Percentiles rank a stretch among this genome's conserved stretches.
These are phyloP conservation scores for Elsinoe arachidis DNA, from an alignment of 2,329 filamentous ascomycete species.

Conservation along the genomic window DNA sequence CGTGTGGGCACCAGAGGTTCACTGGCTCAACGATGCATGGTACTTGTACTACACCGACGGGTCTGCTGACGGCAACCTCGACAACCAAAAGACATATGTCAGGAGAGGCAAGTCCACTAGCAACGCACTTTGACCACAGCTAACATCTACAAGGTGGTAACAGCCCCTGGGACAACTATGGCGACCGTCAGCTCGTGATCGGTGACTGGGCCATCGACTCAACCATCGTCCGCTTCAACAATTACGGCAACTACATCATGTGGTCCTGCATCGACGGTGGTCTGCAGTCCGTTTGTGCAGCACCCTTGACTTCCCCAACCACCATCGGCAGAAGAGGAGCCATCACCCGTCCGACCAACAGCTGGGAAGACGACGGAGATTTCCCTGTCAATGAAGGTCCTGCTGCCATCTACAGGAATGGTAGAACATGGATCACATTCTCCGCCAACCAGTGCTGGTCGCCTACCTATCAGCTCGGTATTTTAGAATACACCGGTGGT, in stretches of 20 bases:
- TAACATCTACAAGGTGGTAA: constrained; percentile 33
- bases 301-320: constrained; percentile 33
- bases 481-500: constrained; percentile 46
- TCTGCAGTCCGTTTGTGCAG: constrained; percentile 36
- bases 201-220: constrained; percentile 39
- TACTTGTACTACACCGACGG: constrained; percentile 52
- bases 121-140: not conserved
- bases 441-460: constrained; percentile 52
- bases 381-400: constrained; percentile 48
- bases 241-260: constrained; percentile 43
- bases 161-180: constrained; percentile 44
- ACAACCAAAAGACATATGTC: constrained; percentile 45
- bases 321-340: constrained; percentile 39
- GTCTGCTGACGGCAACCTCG: constrained; percentile 31
- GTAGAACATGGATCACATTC: constrained; percentile 46
- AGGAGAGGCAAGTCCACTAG: constrained; percentile 35
- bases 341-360: constrained; percentile 43
- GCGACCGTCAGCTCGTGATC: constrained; percentile 40
- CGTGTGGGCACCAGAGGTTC: constrained; percentile 51
- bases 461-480: constrained; percentile 44
- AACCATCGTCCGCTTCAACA: constrained; percentile 41
- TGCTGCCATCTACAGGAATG: constrained; percentile 45
- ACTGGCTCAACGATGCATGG: constrained; percentile 41
- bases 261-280: constrained; percentile 37
- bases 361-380: constrained; percentile 43